A percentile compares a stretch with the other conserved stretches of the same genome.
Conservation (phyloP, 441 rosid genomes). For the Syzygium syzygioides region DNA sequence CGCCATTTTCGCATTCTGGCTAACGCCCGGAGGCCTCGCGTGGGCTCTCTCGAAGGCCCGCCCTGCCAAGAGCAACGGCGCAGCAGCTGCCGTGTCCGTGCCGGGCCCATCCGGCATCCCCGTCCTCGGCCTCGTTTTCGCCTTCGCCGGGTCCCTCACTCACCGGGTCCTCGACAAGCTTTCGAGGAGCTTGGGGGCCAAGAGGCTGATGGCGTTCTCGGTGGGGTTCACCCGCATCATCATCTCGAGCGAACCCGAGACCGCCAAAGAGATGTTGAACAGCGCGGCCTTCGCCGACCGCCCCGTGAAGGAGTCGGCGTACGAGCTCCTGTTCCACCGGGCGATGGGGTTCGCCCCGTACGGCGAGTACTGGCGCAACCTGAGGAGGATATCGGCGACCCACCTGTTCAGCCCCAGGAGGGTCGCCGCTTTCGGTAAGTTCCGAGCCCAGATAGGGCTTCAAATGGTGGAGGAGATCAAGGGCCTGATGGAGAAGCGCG, state of each 20-base stretch:
- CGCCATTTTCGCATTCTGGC: constrained; percentile 27
- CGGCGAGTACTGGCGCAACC: constrained; percentile 74
- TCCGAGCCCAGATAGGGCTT: constrained; percentile 35
- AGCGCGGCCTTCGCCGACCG: constrained; percentile 71
- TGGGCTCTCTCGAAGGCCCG: constrained; percentile 51
- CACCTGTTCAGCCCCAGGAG: constrained; percentile 69
- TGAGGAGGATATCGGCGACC: constrained; percentile 61
- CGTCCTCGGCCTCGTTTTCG: constrained; percentile 32
- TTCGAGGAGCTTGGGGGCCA: constrained; percentile 26
- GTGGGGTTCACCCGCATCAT: constrained; percentile 63
- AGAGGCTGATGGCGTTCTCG: constrained; percentile 64
- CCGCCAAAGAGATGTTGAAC: constrained; percentile 54
- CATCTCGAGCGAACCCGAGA: constrained; percentile 57
- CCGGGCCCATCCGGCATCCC: constrained; percentile 70
- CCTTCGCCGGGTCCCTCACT: constrained; percentile 40
- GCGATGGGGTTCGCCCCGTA: constrained; percentile 86
- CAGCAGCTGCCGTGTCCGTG: constrained; percentile 13
- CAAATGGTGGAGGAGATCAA: constrained; percentile 42
- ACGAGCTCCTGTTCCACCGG: constrained; percentile 64
- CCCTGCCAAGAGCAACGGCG: constrained; percentile 6
- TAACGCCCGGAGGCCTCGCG: constrained; percentile 70
- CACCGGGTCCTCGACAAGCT: constrained; percentile 43
- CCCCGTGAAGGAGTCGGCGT: constrained; percentile 77
- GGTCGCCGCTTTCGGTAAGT: constrained; percentile 35
- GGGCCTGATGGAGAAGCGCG: constrained; percentile 18